Evolutionary conservation across 2,329 filamentous ascomycete species (phyloP).

Genomic region (Trichoderma atrobrunneum): DNA sequence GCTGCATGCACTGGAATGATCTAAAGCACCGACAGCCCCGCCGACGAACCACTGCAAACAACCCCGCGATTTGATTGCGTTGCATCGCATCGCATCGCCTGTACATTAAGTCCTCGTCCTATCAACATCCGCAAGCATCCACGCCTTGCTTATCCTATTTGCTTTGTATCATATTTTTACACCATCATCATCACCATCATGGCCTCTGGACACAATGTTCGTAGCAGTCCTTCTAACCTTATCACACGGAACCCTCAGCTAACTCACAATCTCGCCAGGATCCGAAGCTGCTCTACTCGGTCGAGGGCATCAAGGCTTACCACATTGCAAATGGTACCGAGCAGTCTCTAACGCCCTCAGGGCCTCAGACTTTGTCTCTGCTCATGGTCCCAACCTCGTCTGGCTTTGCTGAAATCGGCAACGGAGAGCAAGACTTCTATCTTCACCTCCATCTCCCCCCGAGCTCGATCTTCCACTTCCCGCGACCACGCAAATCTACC

Average conservation of each 20-base stretch:
- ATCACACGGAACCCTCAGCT: not conserved
- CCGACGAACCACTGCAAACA: not conserved
- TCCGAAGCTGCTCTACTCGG: conserved; percentile 64
- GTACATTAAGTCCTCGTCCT: not conserved
- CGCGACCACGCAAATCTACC: conserved; percentile 95
- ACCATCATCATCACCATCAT: not conserved
- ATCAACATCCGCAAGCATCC: too few relatives aligned
- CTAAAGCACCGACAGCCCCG: not conserved
- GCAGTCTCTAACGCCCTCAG: conserved; percentile 74
- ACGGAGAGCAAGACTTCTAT: conserved; percentile 87
- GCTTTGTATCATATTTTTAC: too few relatives aligned
- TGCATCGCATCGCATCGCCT: not conserved
- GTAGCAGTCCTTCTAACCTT: not conserved
- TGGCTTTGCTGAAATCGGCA: conserved; percentile 59
- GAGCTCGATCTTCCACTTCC: conserved; percentile 92
- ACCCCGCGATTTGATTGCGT: not conserved
- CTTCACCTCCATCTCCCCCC: conserved; percentile 92
- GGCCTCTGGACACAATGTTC: conserved; percentile 19
- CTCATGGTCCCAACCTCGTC: conserved; percentile 94
- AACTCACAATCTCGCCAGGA: conserved; percentile 37
- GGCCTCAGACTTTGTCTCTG: conserved; percentile 86
- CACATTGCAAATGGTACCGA: conserved; percentile 88
- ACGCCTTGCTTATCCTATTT: too few relatives aligned
- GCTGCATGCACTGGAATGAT: not conserved
- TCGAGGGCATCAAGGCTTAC: conserved; percentile 86